These are phyloP conservation scores for Acanthamoeba culbertsoni DNA, from an alignment of 208 protist genomes.

Conservation along the genomic window DNA sequence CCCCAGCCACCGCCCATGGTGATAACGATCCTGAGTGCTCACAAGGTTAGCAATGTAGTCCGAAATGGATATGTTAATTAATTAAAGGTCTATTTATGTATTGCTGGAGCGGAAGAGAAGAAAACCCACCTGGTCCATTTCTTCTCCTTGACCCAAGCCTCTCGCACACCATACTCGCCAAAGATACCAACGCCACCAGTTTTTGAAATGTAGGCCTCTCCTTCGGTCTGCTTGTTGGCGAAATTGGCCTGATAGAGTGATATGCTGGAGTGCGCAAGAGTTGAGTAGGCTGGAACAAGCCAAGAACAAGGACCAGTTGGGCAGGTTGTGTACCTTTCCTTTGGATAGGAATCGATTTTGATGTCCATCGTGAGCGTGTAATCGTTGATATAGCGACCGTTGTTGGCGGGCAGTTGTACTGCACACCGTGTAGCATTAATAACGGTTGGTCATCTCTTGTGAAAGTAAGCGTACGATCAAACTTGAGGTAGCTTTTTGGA, in stretches of 20 bases:
- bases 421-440: background rate
- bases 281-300: too few relatives aligned
- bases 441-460: too few relatives aligned
- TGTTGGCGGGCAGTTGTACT: conserved; percentile 46
- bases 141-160: conserved; percentile 46
- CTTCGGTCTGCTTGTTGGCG: conserved; percentile 50
- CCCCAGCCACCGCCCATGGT: conserved; percentile 33
- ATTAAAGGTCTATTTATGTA: background rate
- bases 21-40: conserved; percentile 37
- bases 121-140: conserved; percentile 48
- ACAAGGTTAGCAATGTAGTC: too few relatives aligned
- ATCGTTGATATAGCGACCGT: conserved; percentile 41
- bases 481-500: conserved; percentile 49
- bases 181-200: conserved; percentile 58
- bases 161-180: conserved; percentile 53
- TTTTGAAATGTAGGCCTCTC: conserved; percentile 60
- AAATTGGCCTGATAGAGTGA: conserved; percentile 57
- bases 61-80: background rate
- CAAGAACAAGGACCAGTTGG: too few relatives aligned
- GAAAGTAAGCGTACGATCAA: conserved; percentile 13
- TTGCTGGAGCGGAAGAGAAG: background rate
- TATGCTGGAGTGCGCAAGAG: background rate
- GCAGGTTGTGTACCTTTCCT: conserved; percentile 61
- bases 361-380: conserved; percentile 58
- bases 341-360: conserved; percentile 6